A percentile compares a stretch with the other conserved stretches of the same genome.
These are phyloP conservation scores for Fomes fomentarius DNA, from an alignment of 1,284 basidiomycete genomes.

Conservation along the genomic window DNA sequence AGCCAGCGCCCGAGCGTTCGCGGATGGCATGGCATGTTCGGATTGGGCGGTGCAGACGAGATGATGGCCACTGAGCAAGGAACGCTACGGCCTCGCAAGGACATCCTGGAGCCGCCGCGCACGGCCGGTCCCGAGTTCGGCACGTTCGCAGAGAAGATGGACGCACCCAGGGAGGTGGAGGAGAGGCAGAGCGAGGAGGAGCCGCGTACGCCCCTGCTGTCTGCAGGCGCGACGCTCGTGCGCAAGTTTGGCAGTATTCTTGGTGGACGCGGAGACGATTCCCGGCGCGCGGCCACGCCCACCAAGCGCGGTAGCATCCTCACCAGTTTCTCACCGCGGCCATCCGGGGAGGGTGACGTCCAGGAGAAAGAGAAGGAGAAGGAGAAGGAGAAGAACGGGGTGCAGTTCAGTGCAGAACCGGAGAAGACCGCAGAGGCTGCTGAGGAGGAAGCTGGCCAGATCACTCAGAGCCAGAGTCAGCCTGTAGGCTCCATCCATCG, in stretches of 20 bases:
- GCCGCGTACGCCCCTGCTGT: conserved; percentile 40
- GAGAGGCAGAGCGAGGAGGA: conserved; percentile 32
- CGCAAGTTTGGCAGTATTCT: conserved; percentile 74
- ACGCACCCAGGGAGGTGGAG: conserved; percentile 26
- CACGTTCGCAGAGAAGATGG: conserved; percentile 49
- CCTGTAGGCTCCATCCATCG: conserved; percentile 60
- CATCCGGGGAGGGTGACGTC: conserved; percentile 45
- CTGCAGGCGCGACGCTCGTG: conserved; percentile 69
- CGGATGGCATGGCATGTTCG: conserved; percentile 51
- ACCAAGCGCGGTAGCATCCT: conserved; percentile 55
- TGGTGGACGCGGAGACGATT: conserved; percentile 48
- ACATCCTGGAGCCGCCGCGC: conserved; percentile 42
- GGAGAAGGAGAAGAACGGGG: conserved; percentile 28
- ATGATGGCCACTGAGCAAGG: conserved; percentile 51
- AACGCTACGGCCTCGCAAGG: conserved; percentile 33
- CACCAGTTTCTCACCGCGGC: conserved; percentile 48
- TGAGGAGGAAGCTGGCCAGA: conserved; percentile 37
- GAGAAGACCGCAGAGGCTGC: conserved; percentile 29
- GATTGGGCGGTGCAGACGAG: conserved; percentile 39
- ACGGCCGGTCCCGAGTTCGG: conserved; percentile 63
- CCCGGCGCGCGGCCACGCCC: conserved; percentile 40
- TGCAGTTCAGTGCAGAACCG: conserved; percentile 24
- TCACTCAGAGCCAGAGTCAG: conserved; percentile 56
- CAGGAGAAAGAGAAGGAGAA: conserved; percentile 22
- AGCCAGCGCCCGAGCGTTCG: conserved; percentile 66